A percentile compares a stretch with the other conserved stretches of the same genome.
Conservation (phyloP, 768 basidiomycete genomes). For the Russula lepida region DNA sequence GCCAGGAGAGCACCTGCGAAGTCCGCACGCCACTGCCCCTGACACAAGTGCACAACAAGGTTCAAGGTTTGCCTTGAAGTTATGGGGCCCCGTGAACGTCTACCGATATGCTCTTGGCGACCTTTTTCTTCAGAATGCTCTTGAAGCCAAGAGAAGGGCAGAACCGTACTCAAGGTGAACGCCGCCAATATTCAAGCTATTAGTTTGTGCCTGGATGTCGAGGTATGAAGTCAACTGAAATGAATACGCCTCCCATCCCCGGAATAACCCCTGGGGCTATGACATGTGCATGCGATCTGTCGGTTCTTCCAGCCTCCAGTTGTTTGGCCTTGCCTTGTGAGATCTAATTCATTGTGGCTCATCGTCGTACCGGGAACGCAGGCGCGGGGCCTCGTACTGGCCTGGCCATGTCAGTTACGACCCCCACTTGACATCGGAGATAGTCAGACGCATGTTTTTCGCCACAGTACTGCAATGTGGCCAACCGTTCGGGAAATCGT, state of each 20-base stretch:
- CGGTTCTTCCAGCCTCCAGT: neutral
- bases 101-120: neutral
- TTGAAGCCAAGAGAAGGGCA: neutral
- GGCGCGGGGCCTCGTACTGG: neutral
- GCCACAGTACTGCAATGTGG: neutral
- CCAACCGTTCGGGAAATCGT: neutral
- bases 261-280: neutral
- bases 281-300: neutral
- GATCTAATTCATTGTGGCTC: neutral
- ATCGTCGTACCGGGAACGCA: neutral
- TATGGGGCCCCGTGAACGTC: neutral
- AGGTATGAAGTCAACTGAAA: neutral
- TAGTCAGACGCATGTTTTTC: neutral
- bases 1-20: neutral
- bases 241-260: neutral
- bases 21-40: neutral
- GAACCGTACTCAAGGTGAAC: neutral
- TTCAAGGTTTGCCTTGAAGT: neutral
- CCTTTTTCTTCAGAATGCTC: neutral
- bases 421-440: neutral
- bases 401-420: neutral
- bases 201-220: neutral
- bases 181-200: slow-evolving; percentile 4
- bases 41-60: neutral
- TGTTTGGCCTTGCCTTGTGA: neutral